Percentiles rank a stretch among this genome's conserved stretches.
Evolutionary conservation across 192 early-diverging fungal genomes (phyloP).

Genomic region (Umbelopsis sp.): DNA sequence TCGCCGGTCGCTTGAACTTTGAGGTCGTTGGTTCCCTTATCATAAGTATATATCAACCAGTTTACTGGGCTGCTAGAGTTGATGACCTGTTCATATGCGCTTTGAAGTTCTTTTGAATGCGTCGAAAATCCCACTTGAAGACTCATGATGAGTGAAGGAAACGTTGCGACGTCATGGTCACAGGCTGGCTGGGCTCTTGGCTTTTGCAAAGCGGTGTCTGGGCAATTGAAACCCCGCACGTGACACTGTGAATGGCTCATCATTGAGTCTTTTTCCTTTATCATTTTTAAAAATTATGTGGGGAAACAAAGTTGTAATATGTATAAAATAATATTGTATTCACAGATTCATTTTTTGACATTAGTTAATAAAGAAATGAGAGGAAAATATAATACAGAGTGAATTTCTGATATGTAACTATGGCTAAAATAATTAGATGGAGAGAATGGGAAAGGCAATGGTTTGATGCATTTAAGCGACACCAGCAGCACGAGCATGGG

Average conservation of each 20-base stretch:
- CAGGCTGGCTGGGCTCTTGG: neutral
- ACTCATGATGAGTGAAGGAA: slow-evolving; percentile 45
- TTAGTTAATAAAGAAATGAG: too few relatives aligned
- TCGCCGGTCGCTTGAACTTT: slow-evolving; percentile 67
- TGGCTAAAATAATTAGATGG: too few relatives aligned
- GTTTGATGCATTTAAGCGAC: neutral
- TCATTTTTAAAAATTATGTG: too few relatives aligned
- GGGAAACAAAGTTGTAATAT: too few relatives aligned
- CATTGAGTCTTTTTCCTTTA: too few relatives aligned
- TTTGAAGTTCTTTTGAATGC: slow-evolving; percentile 63
- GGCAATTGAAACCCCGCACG: slow-evolving; percentile 2
- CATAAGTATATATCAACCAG: slow-evolving; percentile 80
- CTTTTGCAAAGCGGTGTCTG: neutral
- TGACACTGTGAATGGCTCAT: too few relatives aligned
- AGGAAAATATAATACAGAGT: too few relatives aligned
- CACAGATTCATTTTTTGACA: too few relatives aligned
- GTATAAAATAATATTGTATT: too few relatives aligned
- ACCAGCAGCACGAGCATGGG: slow-evolving; percentile 16
- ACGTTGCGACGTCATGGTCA: slow-evolving; percentile 13
- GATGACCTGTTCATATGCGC: slow-evolving; percentile 68
- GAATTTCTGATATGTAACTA: too few relatives aligned
- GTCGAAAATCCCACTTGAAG: slow-evolving; percentile 68
- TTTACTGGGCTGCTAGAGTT: slow-evolving; percentile 53
- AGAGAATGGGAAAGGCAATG: too few relatives aligned
- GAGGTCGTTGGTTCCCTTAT: slow-evolving; percentile 71